Base-by-base conservation (phyloP, 192 early-diverging fungal genomes). In the Phlyctochytrium arcticum region DNA sequence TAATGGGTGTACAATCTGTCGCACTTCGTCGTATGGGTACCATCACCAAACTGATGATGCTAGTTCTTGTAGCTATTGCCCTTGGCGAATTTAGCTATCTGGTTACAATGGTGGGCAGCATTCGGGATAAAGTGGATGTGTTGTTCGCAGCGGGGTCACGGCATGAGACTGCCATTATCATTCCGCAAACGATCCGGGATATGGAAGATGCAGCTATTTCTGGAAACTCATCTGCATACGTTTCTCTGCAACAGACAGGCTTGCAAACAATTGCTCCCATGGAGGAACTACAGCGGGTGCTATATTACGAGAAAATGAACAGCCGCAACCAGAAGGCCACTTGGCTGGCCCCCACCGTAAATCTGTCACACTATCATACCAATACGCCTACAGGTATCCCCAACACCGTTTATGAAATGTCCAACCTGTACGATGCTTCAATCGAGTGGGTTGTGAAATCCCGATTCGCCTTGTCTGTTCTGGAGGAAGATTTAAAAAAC, bases 31-130 rank as follows among this genome's bases (percentile, higher is more conserved):
- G 49, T 15, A 49, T 63, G 61, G 61, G 61, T 35, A 34, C 49
- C 30, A 63, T 63, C 23, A 63, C 47, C 32, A 63, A 63, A 26
- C 29, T 8, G 0, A 27, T 63, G n/a, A 4, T 6, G 0, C 49
- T 53, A 49, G 29, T 63, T 51, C 49, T 63, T 15, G 30, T 35
- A 19, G 48, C 24, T 0, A 49, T 53, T 6, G 61, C 36, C 17
- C 27, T 63, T 53, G 61, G 32, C 6, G 61, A 63, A 26, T 49
- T 63, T 33, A 19, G 49, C 15, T 63, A 53, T 63, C 26, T 24
- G 29, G 36, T 53, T 12, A 19, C 26, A 19, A 53, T 49, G 15
- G 24, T 49, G 6, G 29, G 23, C 4, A 26, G 9, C 0, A 63
- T 63, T 23, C 31, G 34, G 19, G 2, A 19, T n/a, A 63, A 63